Percentiles rank a stretch among this genome's conserved stretches.
phyloP scores from a whole-genome alignment of 2,329 filamentous ascomycete species.

The Colletotrichum sp. region DNA sequence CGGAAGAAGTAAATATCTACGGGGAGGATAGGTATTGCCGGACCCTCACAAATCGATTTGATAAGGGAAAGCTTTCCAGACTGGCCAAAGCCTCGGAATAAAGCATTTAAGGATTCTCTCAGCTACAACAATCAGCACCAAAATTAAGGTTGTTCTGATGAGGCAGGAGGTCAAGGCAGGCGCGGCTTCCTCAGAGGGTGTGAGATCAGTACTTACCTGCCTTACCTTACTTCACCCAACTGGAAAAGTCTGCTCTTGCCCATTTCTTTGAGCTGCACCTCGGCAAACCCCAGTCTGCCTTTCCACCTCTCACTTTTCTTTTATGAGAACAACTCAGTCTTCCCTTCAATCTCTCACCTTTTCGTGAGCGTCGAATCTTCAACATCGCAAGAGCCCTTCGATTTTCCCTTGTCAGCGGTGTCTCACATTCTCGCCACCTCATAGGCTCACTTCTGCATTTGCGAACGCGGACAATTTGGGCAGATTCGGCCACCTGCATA shows the following conservation, averaged over 20 bases:
- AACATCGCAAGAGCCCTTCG: not conserved
- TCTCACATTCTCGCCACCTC: not conserved
- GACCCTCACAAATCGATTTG: not conserved
- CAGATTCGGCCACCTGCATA: not conserved
- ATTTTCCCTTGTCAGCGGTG: not conserved
- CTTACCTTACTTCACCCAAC: not conserved
- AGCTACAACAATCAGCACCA: not conserved
- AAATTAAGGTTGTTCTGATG: not conserved
- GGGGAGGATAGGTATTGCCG: rapidly evolving
- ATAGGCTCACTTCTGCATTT: not conserved
- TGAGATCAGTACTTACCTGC: rapidly evolving
- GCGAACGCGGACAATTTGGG: not conserved
- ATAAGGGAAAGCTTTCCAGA: not conserved
- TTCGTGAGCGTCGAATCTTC: not conserved
- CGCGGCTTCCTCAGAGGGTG: not conserved
- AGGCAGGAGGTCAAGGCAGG: not conserved
- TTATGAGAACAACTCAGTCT: not conserved
- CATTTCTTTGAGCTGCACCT: not conserved
- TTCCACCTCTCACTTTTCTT: not conserved
- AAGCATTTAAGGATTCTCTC: rapidly evolving
- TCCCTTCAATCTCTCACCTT: not conserved
- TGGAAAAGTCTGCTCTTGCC: not conserved
- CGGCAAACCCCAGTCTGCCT: not conserved
- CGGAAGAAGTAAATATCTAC: rapidly evolving
- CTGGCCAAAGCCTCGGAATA: not conserved